Evolutionary conservation across 768 basidiomycete genomes (phyloP).

Genomic region (Kondoa subrosea): DNA sequence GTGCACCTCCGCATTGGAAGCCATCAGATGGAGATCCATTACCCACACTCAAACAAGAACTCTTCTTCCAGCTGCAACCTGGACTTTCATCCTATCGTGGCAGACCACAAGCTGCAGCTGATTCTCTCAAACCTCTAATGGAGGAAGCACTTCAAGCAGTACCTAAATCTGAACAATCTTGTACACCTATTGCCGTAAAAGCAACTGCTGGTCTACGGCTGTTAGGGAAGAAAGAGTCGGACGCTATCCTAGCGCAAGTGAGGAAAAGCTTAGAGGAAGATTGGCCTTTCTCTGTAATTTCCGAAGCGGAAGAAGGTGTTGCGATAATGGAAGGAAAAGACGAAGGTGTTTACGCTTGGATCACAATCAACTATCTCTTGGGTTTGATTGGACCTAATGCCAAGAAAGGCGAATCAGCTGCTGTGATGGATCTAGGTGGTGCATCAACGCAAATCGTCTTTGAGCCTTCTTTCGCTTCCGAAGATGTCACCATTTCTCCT

Average conservation of each 20-base stretch:
- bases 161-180: slow-evolving; percentile 46
- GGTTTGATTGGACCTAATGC: slow-evolving; percentile 48
- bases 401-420: slow-evolving; percentile 45
- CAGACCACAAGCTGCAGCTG: slow-evolving; percentile 53
- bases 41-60: slow-evolving; percentile 76
- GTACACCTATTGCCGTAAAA: slow-evolving; percentile 79
- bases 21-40: slow-evolving; percentile 46
- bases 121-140: slow-evolving; percentile 58
- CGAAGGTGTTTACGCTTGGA: slow-evolving; percentile 98
- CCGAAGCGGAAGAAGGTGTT: slow-evolving; percentile 44
- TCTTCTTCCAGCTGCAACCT: slow-evolving; percentile 63
- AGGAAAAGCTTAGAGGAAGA: slow-evolving; percentile 40
- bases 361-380: slow-evolving; percentile 86
- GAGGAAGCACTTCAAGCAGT: slow-evolving; percentile 65
- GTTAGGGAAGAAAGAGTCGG: slow-evolving; percentile 46
- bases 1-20: slow-evolving; percentile 38
- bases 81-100: slow-evolving; percentile 54
- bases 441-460: slow-evolving; percentile 97
- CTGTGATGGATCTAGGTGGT: slow-evolving; percentile 89
- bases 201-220: slow-evolving; percentile 77
- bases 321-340: slow-evolving; percentile 88
- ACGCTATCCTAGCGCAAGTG: slow-evolving; percentile 60
- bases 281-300: slow-evolving; percentile 54
- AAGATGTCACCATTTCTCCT: slow-evolving; percentile 40
- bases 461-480: slow-evolving; percentile 51